Conservation (phyloP, 768 basidiomycete species). For the Trametes gibbosa region DNA sequence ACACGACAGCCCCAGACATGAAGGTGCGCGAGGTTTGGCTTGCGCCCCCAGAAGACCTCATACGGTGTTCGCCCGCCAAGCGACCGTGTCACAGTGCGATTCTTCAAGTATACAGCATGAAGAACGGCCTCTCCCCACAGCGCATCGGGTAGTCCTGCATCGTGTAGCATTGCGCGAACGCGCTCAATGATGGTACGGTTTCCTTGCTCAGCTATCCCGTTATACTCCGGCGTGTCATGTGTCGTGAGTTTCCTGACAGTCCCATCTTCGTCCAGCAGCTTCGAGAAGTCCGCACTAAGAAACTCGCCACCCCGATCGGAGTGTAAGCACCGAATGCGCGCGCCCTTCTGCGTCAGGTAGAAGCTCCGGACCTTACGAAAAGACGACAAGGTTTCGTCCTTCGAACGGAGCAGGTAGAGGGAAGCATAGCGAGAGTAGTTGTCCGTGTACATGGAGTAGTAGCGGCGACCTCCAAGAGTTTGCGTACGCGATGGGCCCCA, state of each 20-base stretch:
- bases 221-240: too few relatives aligned
- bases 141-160: constrained; percentile 31
- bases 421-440: too few relatives aligned
- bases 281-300: too few relatives aligned
- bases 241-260: too few relatives aligned
- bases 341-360: too few relatives aligned
- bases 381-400: too few relatives aligned
- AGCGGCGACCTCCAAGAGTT: constrained; percentile 21
- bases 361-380: too few relatives aligned
- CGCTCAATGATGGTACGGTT: constrained; percentile 36
- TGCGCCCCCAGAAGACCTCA: constrained; percentile 6
- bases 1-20: constrained; percentile 13
- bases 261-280: too few relatives aligned
- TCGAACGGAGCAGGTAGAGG: too few relatives aligned
- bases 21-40: constrained; percentile 14
- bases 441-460: constrained; percentile 20
- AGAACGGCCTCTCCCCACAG: constrained; percentile 38
- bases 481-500: constrained; percentile 41
- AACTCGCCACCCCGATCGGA: too few relatives aligned
- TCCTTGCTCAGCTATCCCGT: not conserved
- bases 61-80: constrained; percentile 21
- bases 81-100: constrained; percentile 28
- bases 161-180: constrained; percentile 35
- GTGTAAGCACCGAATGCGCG: too few relatives aligned
- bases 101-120: constrained; percentile 38